These are phyloP conservation scores for Lenwebbia sp. DNA, from an alignment of 345 rosid species.

Conservation along the genomic window DNA sequence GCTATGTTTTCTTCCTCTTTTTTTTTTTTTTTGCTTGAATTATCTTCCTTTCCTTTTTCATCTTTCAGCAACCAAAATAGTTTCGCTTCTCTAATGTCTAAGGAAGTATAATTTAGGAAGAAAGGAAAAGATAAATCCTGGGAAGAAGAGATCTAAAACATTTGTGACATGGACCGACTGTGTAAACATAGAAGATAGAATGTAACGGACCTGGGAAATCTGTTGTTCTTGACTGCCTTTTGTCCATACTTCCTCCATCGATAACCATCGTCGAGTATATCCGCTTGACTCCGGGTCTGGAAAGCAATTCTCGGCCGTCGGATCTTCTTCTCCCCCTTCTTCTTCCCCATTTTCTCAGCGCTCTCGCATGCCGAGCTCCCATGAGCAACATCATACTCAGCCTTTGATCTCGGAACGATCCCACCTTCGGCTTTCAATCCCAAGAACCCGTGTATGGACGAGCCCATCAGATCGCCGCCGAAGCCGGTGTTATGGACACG, in stretches of 20 bases:
- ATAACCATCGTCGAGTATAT: constrained; percentile 65
- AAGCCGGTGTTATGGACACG: background rate
- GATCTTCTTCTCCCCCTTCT: constrained; percentile 30
- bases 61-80: background rate
- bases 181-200: background rate
- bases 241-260: constrained; percentile 76
- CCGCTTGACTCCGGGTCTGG: constrained; percentile 60
- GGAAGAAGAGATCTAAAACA: background rate
- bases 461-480: background rate
- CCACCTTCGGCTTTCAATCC: constrained; percentile 7
- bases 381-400: background rate
- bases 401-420: background rate
- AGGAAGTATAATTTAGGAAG: background rate
- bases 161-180: background rate
- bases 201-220: constrained; percentile 26
- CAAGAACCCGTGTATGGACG: constrained; percentile 3
- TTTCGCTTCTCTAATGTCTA: background rate
- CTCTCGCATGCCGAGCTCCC: background rate
- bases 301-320: constrained; percentile 44
- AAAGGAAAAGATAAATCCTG: background rate
- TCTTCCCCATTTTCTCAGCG: constrained; percentile 1
- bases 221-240: constrained; percentile 60
- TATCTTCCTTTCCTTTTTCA: background rate
- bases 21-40: background rate
- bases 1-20: background rate